Base-by-base conservation (phyloP, 2,329 filamentous ascomycete species). In the Fusarium secorum region DNA sequence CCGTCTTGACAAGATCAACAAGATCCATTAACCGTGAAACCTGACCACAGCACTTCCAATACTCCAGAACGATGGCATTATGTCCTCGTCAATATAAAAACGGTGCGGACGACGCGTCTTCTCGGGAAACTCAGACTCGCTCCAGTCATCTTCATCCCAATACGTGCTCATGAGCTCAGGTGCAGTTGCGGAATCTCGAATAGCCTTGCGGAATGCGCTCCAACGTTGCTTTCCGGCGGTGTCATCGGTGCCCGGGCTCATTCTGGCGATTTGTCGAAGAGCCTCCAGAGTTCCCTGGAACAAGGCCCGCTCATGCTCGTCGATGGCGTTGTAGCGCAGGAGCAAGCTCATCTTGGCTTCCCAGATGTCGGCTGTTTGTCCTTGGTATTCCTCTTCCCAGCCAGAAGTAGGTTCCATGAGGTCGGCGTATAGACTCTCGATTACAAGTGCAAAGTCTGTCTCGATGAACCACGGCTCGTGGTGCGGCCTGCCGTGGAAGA, bases 1-100 rank as follows among this genome's bases (percentile, higher is more conserved):
- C 18, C 7, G 2, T 4, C 5, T 18, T 5, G 4, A 4, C 1
- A n/a, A 32, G 0, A 10, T 13, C 15, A 48, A 32, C 4, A 8
- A 45, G 13, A 45, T n/a, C 18, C 9, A 30, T n/a, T 3, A n/a
- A 17, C 17, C 9, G 10, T 15, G 26, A 28, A 10, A 2, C n/a
- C n/a, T 13, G 26, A 33, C 15, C 10, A 48, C 24, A 28, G 42
- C 42, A 46, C 26, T 46, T 8, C 44, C 44, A 24, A 20, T 24
- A 10, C 11, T 35, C 46, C 30, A 45, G 24, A 28, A 45, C 24
- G 5, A 7, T 13, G 8, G n/a, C 6, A 10, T 15, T 5, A 10
- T 24, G 8, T 24, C 30, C 30, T 24, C 13, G 17, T 35, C 46
- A 4, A 51, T 33, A 2, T 8, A 24, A 15, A 51, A 51, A 17